Percentiles rank a stretch among this genome's conserved stretches.
phyloP scores from a whole-genome alignment of 2,329 filamentous ascomycete genomes.

The Talaromyces marneffei region DNA sequence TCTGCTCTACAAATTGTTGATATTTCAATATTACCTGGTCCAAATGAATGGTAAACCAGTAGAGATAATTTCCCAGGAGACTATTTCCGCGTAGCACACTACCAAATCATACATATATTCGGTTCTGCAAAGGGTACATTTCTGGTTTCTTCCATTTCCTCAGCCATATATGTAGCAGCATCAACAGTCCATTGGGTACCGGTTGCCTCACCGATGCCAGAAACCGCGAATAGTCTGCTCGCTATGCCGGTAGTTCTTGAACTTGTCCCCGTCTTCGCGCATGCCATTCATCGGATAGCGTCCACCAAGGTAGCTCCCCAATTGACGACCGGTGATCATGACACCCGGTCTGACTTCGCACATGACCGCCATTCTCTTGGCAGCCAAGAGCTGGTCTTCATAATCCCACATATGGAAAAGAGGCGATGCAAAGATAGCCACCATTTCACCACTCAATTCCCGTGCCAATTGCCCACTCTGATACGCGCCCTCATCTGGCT shows the following conservation, averaged over 20 bases:
- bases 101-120: slow-evolving; percentile 8
- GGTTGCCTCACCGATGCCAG: slow-evolving; percentile 14
- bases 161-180: slow-evolving; percentile 11
- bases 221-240: slow-evolving; percentile 16
- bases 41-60: no score
- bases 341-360: slow-evolving; percentile 14
- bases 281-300: slow-evolving; percentile 14
- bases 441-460: slow-evolving; percentile 13
- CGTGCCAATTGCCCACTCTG: neutral
- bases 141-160: slow-evolving; percentile 9
- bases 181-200: slow-evolving; percentile 18
- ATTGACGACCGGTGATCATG: slow-evolving; percentile 16
- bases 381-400: slow-evolving; percentile 14
- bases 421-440: slow-evolving; percentile 17
- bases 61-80: no score
- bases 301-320: slow-evolving; percentile 16
- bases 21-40: no score
- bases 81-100: neutral
- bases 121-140: slow-evolving; percentile 7
- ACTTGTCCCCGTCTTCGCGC: neutral
- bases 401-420: slow-evolving; percentile 20
- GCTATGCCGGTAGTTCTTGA: slow-evolving; percentile 17
- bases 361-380: slow-evolving; percentile 14
- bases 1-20: neutral
- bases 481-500: neutral